Evolutionary conservation across 345 rosid genomes (phyloP).

Genomic region (Psidium friedrichsthalianum): DNA sequence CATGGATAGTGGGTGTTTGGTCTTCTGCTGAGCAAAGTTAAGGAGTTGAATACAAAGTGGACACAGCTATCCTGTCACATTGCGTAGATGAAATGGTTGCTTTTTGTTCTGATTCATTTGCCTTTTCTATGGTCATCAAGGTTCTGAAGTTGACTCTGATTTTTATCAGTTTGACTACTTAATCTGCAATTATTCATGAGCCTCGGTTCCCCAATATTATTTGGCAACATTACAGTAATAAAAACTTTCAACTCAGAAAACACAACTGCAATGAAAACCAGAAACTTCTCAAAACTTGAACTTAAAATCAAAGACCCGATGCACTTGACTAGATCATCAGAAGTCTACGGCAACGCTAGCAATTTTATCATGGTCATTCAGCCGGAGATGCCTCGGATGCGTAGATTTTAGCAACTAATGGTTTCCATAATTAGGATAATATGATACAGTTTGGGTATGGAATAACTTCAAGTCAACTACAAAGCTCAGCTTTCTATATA

Average conservation of each 20-base stretch:
- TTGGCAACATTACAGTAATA: background rate
- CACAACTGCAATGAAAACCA: background rate
- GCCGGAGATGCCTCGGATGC: background rate
- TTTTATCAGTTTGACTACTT: background rate
- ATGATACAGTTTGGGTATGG: background rate
- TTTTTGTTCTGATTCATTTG: slow-evolving; percentile 81
- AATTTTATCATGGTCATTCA: background rate
- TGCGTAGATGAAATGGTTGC: slow-evolving; percentile 29
- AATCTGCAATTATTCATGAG: background rate
- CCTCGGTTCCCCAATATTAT: background rate
- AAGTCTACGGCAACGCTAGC: background rate
- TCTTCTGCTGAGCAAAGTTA: slow-evolving; percentile 34
- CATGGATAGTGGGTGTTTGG: slow-evolving; percentile 62
- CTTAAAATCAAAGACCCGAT: background rate
- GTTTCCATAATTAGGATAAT: background rate
- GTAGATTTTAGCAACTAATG: background rate
- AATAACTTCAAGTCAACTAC: background rate
- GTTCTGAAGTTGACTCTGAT: slow-evolving; percentile 30
- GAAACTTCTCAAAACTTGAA: background rate
- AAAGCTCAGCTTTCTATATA: background rate
- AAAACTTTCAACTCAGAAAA: background rate
- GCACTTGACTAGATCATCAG: background rate
- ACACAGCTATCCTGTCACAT: slow-evolving; percentile 41
- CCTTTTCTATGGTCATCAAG: slow-evolving; percentile 53
- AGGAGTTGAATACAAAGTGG: slow-evolving; percentile 61